Evolutionary conservation across 345 rosid genomes (phyloP).

Genomic region (Ricinus communis): DNA sequence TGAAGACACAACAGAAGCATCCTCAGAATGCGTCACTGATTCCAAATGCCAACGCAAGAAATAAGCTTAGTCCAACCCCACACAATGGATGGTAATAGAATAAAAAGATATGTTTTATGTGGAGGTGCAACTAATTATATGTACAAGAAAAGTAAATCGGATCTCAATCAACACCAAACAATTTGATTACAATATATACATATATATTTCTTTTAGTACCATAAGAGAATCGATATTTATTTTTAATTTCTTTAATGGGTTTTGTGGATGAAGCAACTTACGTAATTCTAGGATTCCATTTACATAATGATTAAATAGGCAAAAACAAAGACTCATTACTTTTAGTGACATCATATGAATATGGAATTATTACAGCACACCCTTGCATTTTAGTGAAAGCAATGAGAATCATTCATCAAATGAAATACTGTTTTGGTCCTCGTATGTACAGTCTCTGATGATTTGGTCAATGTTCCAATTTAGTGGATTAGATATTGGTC

Average conservation of each 20-base stretch:
- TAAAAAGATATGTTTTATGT: background rate
- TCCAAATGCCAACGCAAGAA: background rate
- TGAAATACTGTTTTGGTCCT: background rate
- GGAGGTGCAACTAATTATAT: background rate
- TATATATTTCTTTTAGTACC: background rate
- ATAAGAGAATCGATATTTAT: background rate
- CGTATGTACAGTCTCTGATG: background rate
- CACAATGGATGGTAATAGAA: background rate
- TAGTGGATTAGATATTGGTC: conserved; percentile 10
- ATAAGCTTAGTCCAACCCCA: background rate
- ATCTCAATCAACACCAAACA: no score
- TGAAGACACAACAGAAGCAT: no score
- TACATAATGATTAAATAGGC: background rate
- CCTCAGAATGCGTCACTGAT: no score
- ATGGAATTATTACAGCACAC: background rate
- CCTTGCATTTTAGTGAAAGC: background rate
- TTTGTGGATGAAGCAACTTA: conserved; percentile 2
- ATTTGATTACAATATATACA: background rate
- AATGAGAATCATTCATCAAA: background rate
- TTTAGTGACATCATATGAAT: conserved; percentile 1
- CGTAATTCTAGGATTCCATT: background rate
- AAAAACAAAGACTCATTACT: background rate
- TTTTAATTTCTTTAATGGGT: background rate
- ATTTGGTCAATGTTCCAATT: conserved; percentile 14
- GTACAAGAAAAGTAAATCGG: background rate